Conservation (phyloP, 306 rosid species). For the Arachis hypogaea region DNA sequence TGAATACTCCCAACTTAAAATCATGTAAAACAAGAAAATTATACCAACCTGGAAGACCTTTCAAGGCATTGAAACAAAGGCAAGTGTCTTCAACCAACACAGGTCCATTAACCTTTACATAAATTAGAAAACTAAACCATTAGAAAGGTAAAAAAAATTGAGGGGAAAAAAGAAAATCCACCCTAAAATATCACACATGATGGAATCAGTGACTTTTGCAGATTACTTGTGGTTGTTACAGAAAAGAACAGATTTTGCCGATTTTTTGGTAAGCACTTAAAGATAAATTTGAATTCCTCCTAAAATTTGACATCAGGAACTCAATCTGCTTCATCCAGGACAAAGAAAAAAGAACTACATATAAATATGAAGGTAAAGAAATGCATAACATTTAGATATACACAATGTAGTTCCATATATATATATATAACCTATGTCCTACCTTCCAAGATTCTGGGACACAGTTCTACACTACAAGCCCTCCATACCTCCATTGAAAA, state of each 20-base stretch:
- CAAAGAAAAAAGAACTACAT: slow-evolving; percentile 49
- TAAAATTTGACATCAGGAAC: slow-evolving; percentile 80
- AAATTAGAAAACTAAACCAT: no score
- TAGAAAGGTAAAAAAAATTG: no score
- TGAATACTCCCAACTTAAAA: no score
- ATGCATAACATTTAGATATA: neutral
- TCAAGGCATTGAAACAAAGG: no score
- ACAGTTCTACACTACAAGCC: neutral
- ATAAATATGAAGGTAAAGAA: slow-evolving; percentile 16
- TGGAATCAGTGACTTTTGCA: slow-evolving; percentile 40
- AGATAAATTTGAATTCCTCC: slow-evolving; percentile 74
- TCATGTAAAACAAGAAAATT: no score
- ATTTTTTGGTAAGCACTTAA: slow-evolving; percentile 74
- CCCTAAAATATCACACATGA: no score
- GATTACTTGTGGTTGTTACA: slow-evolving; percentile 74
- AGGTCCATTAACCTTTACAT: no score
- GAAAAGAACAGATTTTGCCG: slow-evolving; percentile 89
- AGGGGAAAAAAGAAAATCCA: no score
- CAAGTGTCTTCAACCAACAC: no score
- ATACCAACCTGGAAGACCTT: no score
- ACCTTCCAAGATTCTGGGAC: neutral
- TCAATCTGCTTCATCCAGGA: slow-evolving; percentile 95
- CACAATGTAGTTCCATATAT: slow-evolving; percentile 7
- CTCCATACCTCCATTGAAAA: neutral
- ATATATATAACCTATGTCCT: neutral